Base-by-base conservation (phyloP, 1,284 basidiomycete species). In the Sporisorium sorghi region DNA sequence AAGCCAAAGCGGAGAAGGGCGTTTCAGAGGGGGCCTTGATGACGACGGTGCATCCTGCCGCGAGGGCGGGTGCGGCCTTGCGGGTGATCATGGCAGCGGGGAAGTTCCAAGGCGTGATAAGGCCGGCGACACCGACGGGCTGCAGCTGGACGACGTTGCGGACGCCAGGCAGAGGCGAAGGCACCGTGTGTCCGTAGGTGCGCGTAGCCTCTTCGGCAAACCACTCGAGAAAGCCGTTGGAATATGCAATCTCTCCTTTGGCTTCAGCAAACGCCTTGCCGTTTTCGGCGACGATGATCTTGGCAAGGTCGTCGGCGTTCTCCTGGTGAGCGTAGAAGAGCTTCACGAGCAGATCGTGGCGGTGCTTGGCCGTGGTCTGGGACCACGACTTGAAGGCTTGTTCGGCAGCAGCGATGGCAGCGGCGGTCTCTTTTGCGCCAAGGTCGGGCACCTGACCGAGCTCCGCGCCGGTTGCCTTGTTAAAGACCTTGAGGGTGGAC, bases 11-110 rank as follows among this genome's bases (percentile, higher is more conserved):
- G 37, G 94, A 94, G 86, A 93, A 97, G 0, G 97, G 97, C 0
- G 97, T 95, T 86, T 99, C 96, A 1, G 94, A 89, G 2, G 97
- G 91, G 3, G 95, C 94, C 84, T 99, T 99, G 85, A 98, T 90
- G 58, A 99, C 95, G 1, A 90, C 89, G 0, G 96, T 98, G 85
- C 97, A 99, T 24, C 97, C 97, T 17, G 94, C 94, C 10, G 94
- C 86, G 17, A 99, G 89, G 15, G 93, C 93, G 28, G 94, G 91
- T 17, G 90, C 93, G 14, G 95, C 86, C 85, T 96, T 96, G 21
- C 93, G 90, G 0, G 92, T 92, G 49, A 94, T 92, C 83, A 84
- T 83, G 47, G 79, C 82, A n/a, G 80, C 77, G 2, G 82, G 82
- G 60, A 83, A 83, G 69, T 82, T 79, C 79, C 79, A 81, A 8